Evolutionary conservation across 169 alveolate species (phyloP).

Genomic region (Theileria annulata): DNA sequence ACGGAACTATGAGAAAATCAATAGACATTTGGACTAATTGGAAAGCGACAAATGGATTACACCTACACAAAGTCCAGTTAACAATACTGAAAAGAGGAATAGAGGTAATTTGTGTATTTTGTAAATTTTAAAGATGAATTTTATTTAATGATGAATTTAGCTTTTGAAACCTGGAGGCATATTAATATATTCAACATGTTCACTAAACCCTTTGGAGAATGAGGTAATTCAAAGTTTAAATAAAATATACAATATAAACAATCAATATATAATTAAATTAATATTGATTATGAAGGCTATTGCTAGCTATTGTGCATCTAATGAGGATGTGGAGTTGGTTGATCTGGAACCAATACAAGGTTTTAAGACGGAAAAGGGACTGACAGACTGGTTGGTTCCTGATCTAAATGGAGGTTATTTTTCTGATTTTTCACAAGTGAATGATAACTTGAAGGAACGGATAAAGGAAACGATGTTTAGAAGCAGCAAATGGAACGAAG

Average conservation of each 20-base stretch:
- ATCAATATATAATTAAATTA: conserved; percentile 40
- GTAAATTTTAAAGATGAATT: not conserved
- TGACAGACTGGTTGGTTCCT: conserved; percentile 67
- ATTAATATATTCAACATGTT: conserved; percentile 94
- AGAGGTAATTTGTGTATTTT: conserved; percentile 18
- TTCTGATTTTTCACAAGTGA: conserved; percentile 66
- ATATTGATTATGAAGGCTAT: conserved; percentile 49
- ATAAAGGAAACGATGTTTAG: conserved; percentile 49
- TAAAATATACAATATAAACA: not conserved
- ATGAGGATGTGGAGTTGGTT: conserved; percentile 54
- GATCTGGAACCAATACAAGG: conserved; percentile 56
- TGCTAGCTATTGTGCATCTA: conserved; percentile 64
- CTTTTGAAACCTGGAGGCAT: conserved; percentile 71
- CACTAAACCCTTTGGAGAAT: conserved; percentile 95
- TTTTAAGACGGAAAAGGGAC: conserved; percentile 64
- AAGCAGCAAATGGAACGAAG: conserved; percentile 41
- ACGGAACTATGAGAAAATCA: conserved; percentile 94
- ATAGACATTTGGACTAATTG: conserved; percentile 92
- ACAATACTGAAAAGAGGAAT: conserved; percentile 88
- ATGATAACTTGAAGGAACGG: conserved; percentile 63
- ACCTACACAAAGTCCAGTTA: conserved; percentile 87
- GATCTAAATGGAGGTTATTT: conserved; percentile 60
- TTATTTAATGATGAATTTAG: conserved; percentile 9
- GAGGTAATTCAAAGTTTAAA: conserved; percentile 77
- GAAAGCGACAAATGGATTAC: conserved; percentile 90